These are phyloP conservation scores for Litsea cubeba DNA, from an alignment of 164 flowering plant species.

Conservation along the genomic window DNA sequence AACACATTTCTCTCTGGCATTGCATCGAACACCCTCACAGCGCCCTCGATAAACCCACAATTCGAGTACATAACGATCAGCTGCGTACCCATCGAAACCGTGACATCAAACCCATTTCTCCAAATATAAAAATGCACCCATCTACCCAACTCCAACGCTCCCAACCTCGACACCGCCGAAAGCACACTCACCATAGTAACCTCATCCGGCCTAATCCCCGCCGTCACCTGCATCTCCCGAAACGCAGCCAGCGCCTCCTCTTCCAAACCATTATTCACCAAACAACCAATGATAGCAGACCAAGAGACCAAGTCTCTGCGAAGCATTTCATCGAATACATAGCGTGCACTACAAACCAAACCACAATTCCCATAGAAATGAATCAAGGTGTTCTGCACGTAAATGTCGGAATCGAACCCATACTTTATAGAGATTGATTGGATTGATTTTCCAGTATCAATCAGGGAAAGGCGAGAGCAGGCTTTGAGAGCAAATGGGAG, in stretches of 20 bases:
- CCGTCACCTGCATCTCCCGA: conserved; percentile 36
- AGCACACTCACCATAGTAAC: conserved; percentile 35
- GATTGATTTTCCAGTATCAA: conserved; percentile 17
- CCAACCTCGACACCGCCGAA: conserved; percentile 32
- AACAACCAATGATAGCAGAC: conserved; percentile 34
- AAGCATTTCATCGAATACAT: conserved; percentile 36
- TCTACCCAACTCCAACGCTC: conserved; percentile 37
- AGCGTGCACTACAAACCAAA: conserved; percentile 13
- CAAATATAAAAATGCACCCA: conserved; percentile 31
- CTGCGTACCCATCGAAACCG: conserved; percentile 33
- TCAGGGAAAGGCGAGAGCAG: conserved; percentile 23
- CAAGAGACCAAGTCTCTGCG: conserved; percentile 35
- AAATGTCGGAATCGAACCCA: conserved; percentile 29
- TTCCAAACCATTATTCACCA: conserved; percentile 27
- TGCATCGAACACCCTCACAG: conserved; percentile 30
- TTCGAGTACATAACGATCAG: conserved; percentile 41
- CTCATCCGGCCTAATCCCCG: conserved; percentile 29
- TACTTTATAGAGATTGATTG: conserved; percentile 28
- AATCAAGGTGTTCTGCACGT: conserved; percentile 33
- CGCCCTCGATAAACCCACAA: conserved; percentile 39
- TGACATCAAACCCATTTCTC: conserved; percentile 19
- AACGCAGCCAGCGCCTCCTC: conserved; percentile 31
- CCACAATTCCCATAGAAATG: conserved; percentile 29
- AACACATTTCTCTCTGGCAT: conserved; percentile 35
- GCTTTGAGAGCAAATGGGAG: conserved; percentile 44